Percentiles rank a stretch among this genome's conserved stretches.
These are phyloP conservation scores for Pulveroboletus sp. DNA, from an alignment of 768 basidiomycete genomes.

Conservation along the genomic window DNA sequence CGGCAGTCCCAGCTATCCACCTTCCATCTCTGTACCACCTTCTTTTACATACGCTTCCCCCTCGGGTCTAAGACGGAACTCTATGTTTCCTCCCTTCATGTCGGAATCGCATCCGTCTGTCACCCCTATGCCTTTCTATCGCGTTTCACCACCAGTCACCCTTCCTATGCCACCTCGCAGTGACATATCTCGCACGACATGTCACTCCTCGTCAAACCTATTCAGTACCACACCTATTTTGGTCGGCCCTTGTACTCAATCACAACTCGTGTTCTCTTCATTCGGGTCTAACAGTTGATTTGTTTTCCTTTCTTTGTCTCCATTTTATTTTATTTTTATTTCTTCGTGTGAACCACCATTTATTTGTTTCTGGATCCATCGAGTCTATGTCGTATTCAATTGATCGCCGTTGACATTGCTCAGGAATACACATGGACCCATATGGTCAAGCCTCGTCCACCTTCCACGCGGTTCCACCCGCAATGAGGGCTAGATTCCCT, in stretches of 20 bases:
- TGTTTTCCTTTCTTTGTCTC: conserved; percentile 19
- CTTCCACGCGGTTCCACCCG: conserved; percentile 25
- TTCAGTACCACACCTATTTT: neutral
- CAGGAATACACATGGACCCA: conserved; percentile 28
- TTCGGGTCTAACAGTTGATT: neutral
- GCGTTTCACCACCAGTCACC: conserved; percentile 21
- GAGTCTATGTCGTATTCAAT: conserved; percentile 30
- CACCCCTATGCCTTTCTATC: conserved; percentile 18
- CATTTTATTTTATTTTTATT: conserved; percentile 16
- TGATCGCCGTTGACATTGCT: conserved; percentile 35
- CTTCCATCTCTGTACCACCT: conserved; percentile 26
- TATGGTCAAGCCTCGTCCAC: conserved; percentile 28
- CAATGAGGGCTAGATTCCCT: conserved; percentile 12
- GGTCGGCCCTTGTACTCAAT: neutral
- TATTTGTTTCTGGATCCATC: conserved; percentile 20
- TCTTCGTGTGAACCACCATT: conserved; percentile 20
- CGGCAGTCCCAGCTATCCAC: conserved; percentile 15
- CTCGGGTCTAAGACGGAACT: conserved; percentile 33
- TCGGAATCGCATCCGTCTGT: conserved; percentile 20
- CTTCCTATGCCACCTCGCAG: conserved; percentile 2
- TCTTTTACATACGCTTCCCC: conserved; percentile 32
- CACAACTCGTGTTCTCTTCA: too few relatives aligned
- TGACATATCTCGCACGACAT: neutral
- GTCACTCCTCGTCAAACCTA: neutral
- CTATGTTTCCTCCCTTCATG: conserved; percentile 25